Base-by-base conservation (phyloP, 768 basidiomycete genomes). In the Mrakia frigida region DNA sequence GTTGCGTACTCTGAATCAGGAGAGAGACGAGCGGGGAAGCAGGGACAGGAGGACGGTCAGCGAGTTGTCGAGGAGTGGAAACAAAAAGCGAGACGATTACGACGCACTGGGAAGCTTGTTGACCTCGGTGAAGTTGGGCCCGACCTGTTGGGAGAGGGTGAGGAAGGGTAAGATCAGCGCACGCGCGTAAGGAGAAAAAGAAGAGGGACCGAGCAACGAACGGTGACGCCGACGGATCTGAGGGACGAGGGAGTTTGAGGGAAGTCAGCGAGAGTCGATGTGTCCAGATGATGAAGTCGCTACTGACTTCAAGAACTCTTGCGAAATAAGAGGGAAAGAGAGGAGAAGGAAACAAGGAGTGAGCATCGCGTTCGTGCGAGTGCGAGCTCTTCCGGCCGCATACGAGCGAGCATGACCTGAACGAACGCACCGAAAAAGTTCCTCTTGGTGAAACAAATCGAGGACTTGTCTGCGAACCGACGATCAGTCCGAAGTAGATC, bases 151-250 rank as follows among this genome's bases (percentile, higher is more conserved):
- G 3, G 6, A 37, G 33, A 18, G 18, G 31, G 18, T 4, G 18
- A 50, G 21, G 46, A 21, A 50, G 13, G 46, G 6, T 2, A 16
- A 50, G 18, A 18, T 13, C 18, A 6, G 61, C 14, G 35, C 6
- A 11, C 6, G 31, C 59, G n/a, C 61, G 35, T 6, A 7, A 33
- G 13, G 61, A 63, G 33, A 37, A 63, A 10, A 37, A 3, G 61
- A 23, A 37, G 60, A 63, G 33, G 14, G 28, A 16, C 31, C 9
- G 16, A 14, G 23, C 2, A 11, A 63, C 61, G 61, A 33, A 63
- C 61, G 61, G 61, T 63, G 31, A 63, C 33, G 9, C 61, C 61
- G 61, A 63, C 35, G 31, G 61, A 63, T 37, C 35, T 63, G 61
- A 63, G 14, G 61, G 35, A 9, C 4, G 6, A 33, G 18, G 28